These are phyloP conservation scores for Fragaria iinumae DNA, from an alignment of 306 rosid species.

Conservation along the genomic window DNA sequence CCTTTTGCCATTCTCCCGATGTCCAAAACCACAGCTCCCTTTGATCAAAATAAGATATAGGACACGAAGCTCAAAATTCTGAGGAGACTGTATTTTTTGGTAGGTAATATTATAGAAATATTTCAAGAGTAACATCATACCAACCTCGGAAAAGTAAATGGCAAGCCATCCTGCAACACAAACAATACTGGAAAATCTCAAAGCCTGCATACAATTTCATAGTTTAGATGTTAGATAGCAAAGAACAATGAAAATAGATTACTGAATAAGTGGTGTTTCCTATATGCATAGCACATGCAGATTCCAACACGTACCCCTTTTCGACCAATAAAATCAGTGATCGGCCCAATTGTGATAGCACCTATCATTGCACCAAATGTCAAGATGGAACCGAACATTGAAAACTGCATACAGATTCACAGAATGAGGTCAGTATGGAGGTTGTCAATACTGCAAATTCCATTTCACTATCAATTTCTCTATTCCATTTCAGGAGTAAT, in stretches of 20 bases:
- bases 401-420: slow-evolving; percentile 9
- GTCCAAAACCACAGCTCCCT: slow-evolving; percentile 67
- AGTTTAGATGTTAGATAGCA: slow-evolving; percentile 1
- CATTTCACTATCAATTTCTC: background rate
- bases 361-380: slow-evolving; percentile 96
- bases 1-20: slow-evolving; percentile 88
- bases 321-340: slow-evolving; percentile 76
- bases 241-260: background rate
- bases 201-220: slow-evolving; percentile 56
- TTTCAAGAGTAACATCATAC: background rate
- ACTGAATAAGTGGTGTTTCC: background rate
- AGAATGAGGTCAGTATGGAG: background rate
- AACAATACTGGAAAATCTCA: slow-evolving; percentile 70
- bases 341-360: slow-evolving; percentile 77
- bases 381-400: slow-evolving; percentile 75
- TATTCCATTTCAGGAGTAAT: background rate
- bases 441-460: background rate
- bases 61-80: slow-evolving; percentile 13
- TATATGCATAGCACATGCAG: background rate
- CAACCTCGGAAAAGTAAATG: slow-evolving; percentile 77
- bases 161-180: slow-evolving; percentile 79
- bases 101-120: slow-evolving; percentile 15
- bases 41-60: slow-evolving; percentile 20
- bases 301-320: slow-evolving; percentile 61
- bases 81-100: slow-evolving; percentile 3